These are phyloP conservation scores for Leptodermis oblonga DNA, from an alignment of 257 asterid genomes.

Conservation along the genomic window DNA sequence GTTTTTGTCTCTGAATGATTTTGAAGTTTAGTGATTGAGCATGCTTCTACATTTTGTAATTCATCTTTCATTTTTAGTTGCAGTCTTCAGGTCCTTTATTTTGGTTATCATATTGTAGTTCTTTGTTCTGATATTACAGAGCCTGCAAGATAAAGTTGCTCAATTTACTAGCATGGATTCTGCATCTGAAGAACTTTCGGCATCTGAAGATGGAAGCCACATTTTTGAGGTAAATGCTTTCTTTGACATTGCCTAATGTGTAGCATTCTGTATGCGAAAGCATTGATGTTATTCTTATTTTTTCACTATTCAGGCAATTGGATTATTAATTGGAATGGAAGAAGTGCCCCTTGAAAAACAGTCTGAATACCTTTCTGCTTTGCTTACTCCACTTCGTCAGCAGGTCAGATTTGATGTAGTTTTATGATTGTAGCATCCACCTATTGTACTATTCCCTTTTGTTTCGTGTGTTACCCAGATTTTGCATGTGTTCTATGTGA, in stretches of 20 bases:
- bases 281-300: slow-evolving; percentile 4
- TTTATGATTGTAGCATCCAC: background rate
- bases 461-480: background rate
- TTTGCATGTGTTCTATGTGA: background rate
- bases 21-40: slow-evolving; percentile 2
- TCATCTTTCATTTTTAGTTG: slow-evolving; percentile 1
- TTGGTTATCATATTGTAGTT: slow-evolving; percentile 1
- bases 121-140: slow-evolving; percentile 40
- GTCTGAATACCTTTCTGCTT: slow-evolving; percentile 68
- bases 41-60: slow-evolving; percentile 14
- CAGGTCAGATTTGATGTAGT: slow-evolving; percentile 52
- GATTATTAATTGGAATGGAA: slow-evolving; percentile 95
- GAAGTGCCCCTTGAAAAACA: slow-evolving; percentile 86
- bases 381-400: slow-evolving; percentile 90
- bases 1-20: slow-evolving; percentile 8
- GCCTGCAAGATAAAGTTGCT: slow-evolving; percentile 72
- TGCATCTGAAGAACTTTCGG: slow-evolving; percentile 44
- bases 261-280: background rate
- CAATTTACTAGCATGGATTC: slow-evolving; percentile 58
- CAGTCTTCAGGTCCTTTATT: slow-evolving; percentile 6
- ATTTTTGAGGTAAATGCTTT: slow-evolving; percentile 69
- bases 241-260: slow-evolving; percentile 8
- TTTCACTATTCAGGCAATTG: slow-evolving; percentile 62
- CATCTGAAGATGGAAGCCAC: slow-evolving; percentile 90
- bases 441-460: background rate